phyloP scores from a whole-genome alignment of 1,284 basidiomycete genomes.

The Cryptococcus deneoformans region DNA sequence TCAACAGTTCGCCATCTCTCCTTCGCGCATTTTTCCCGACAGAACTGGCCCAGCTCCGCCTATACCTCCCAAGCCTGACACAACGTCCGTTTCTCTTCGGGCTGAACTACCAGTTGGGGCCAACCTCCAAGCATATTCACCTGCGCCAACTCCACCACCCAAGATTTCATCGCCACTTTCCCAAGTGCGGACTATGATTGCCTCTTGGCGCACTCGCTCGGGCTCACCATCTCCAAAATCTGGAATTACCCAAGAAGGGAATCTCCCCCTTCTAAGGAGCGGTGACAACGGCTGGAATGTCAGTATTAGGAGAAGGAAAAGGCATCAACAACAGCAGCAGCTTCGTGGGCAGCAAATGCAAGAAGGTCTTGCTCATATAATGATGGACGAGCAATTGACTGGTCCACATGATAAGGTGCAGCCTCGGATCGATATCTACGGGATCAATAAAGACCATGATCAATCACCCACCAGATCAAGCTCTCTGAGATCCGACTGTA shows the following conservation, averaged over 20 bases:
- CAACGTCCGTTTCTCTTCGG: background rate
- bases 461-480: conserved; percentile 28
- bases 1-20: conserved; percentile 15
- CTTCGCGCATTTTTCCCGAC: background rate
- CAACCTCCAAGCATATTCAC: background rate
- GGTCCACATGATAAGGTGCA: background rate
- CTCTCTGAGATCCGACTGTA: conserved; percentile 35
- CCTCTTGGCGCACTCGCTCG: conserved; percentile 57
- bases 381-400: background rate
- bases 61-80: background rate
- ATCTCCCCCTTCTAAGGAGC: conserved; percentile 25
- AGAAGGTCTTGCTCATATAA: background rate
- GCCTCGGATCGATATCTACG: too few relatives aligned
- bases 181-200: conserved; percentile 70
- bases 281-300: conserved; percentile 55
- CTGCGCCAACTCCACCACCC: conserved; percentile 16
- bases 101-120: too few relatives aligned
- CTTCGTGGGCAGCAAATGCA: conserved; percentile 27
- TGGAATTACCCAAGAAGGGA: conserved; percentile 33
- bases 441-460: conserved; percentile 3
- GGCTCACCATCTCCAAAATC: conserved; percentile 54
- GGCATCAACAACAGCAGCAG: conserved; percentile 50
- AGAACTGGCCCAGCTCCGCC: conserved; percentile 1
- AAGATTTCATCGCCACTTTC: conserved; percentile 35
- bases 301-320: conserved; percentile 60